Percentiles rank a stretch among this genome's conserved stretches.
Conservation (phyloP, 148 eudicot genomes). For the Diospyros kaki region DNA sequence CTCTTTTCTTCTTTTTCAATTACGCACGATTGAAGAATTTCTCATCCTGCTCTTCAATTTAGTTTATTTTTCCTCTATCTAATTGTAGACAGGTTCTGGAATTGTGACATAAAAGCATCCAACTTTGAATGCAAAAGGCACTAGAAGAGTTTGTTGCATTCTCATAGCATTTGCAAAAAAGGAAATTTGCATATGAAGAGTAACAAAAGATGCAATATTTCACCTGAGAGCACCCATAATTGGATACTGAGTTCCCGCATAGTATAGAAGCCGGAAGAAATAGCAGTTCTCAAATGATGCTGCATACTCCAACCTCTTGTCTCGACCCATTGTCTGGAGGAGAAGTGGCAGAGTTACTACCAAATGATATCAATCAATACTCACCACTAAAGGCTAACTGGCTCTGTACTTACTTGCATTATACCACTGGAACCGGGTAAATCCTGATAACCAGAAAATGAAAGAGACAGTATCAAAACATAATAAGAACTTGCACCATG, state of each 20-base stretch:
- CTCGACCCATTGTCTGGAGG: slow-evolving; percentile 91
- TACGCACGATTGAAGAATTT: background rate
- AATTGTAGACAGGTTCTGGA: background rate
- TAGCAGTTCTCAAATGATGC: slow-evolving; percentile 92
- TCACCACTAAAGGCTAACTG: background rate
- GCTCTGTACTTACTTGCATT: slow-evolving; percentile 76
- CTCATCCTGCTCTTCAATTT: background rate
- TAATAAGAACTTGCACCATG: background rate
- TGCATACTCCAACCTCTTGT: slow-evolving; percentile 87
- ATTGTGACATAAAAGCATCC: background rate
- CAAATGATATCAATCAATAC: slow-evolving; percentile 12
- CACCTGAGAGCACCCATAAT: slow-evolving; percentile 98
- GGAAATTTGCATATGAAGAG: background rate
- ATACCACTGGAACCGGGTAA: slow-evolving; percentile 92
- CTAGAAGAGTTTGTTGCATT: background rate
- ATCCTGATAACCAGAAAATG: slow-evolving; percentile 47
- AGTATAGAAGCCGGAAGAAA: slow-evolving; percentile 80
- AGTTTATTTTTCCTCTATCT: background rate
- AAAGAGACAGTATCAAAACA: slow-evolving; percentile 8
- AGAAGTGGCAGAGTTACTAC: slow-evolving; percentile 12
- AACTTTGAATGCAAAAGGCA: background rate
- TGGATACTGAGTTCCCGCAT: slow-evolving; percentile 93
- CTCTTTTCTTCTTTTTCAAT: background rate
- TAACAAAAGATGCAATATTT: background rate
- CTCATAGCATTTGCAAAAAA: background rate